Evolutionary conservation across 306 rosid genomes (phyloP), one percentile per base, ranked within the genome.

Genomic region (Gillenia trifoliata): DNA sequence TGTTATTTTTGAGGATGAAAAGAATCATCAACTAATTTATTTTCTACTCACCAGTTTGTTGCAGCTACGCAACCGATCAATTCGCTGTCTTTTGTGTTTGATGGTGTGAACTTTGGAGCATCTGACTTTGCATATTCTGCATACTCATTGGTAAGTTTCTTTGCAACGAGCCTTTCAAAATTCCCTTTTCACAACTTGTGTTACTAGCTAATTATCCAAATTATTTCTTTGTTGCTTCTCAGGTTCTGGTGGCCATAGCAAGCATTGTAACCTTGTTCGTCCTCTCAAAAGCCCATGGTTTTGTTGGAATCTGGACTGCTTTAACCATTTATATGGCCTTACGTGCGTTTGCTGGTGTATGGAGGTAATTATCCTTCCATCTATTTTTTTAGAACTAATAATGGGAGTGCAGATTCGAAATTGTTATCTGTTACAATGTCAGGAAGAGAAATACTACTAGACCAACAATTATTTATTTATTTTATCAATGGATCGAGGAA

Each of bases 31-130:
- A 38, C 56, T 75, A 19, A 65, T 28, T 64, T 50, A 49, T 33
- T 74, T 59, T 41, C 31, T 70, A 70, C 64, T 13, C 38, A 28
- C 73, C 89, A 94, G 99, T 95, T 95, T 79, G 93, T 95, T 40
- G 97, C 99, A 82, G 98, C 93, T 19, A 89, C 99, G 62, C 99
- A 95, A 82, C 99, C 99, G 22, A 79, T 95, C 65, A 95, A 95
- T 66, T 79, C 99, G 20, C 81, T 95, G 66, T 91, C 98, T 29
- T 95, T 95, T 60, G 98, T 90, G 28, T 95, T 95, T 63, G 99
- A 95, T 68, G 99, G 98, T 31, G 93, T 92, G 61, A 95, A 92
- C 84, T 95, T 86, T 73, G 98, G 99, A 19, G 99, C 99, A 6
- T 92, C 99, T 38, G 99, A 95, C 79, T 95, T 92, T 81, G 97